Base-by-base conservation (phyloP, 208 protist genomes). In the Angomonas ambiguus region DNA sequence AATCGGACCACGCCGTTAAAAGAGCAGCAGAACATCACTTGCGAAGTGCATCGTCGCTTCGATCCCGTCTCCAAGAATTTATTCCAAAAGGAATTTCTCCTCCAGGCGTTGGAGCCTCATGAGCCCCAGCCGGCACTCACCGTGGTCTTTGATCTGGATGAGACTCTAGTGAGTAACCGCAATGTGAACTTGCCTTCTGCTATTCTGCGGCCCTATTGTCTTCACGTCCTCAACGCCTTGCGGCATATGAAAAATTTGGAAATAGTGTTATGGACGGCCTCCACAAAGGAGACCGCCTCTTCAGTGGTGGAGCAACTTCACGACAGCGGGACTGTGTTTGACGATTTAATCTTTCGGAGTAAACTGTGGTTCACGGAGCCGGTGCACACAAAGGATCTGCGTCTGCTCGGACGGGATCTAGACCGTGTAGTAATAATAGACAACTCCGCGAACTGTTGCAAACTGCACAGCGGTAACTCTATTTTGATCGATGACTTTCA, bases 261-360 rank as follows among this genome's bases (percentile, higher is more conserved):
- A 74, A 87, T 97, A 71, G 88, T 97, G 20, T 64, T 97, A 59
- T 97, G 93, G 91, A 97, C 93, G 6, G 93, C 93, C 1, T 95
- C 88, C 6, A 97, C 91, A 24, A 89, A 94, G 66, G 87, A 91
- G 59, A 96, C 91, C 34, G 93, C 87, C 18, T 62, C 68, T 33
- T 83, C 80, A 8, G 91, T 97, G 58, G 85, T 95, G 61, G 67
- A 87, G 61, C 89, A 93, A 67, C 74, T 97, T 42, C 79, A 90
- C 59, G 62, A 72, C 60, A 81, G 75, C 24, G 85, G 88, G 30
- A 30, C 71, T 49, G 84, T 95, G 55, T 96, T 97, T 60, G 88
- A 95, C 76, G 85, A 96, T 62, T 69, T 93, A 53, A 87, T 97
- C 42, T 95, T 82, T 75, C 83, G 92, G 61, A 91, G 83, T 64